phyloP scores from a whole-genome alignment of 208 protist genomes.

The Wallacemonas sp. region DNA sequence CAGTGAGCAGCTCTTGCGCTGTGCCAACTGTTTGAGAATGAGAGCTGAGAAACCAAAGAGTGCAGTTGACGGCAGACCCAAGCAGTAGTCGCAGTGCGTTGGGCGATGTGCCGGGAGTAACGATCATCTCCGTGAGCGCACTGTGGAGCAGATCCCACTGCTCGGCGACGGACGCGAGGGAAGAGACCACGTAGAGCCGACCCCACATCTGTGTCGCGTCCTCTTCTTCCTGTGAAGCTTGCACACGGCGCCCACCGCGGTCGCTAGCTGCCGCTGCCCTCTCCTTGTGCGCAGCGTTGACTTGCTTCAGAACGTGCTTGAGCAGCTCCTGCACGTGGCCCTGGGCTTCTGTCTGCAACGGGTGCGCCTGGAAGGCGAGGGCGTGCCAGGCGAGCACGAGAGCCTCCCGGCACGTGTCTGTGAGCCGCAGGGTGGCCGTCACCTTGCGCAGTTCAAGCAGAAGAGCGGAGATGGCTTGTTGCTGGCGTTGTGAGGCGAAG shows the following conservation, averaged over 20 bases:
- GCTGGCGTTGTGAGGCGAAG: conserved; percentile 45
- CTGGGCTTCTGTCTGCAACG: conserved; percentile 51
- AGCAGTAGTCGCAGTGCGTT: conserved; percentile 35
- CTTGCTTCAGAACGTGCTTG: conserved; percentile 47
- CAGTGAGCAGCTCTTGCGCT: not conserved
- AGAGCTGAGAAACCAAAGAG: conserved; percentile 51
- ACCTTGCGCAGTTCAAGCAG: conserved; percentile 60
- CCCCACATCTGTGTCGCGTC: conserved; percentile 42
- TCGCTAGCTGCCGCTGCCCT: not conserved
- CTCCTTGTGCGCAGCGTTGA: conserved; percentile 13
- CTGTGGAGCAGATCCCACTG: conserved; percentile 48
- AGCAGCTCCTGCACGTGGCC: conserved; percentile 69
- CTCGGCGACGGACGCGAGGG: conserved; percentile 37
- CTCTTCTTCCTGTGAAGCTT: conserved; percentile 9
- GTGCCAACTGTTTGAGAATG: not conserved
- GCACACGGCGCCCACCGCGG: not conserved
- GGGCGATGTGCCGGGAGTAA: conserved; percentile 7
- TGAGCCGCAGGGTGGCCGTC: conserved; percentile 17
- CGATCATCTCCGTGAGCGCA: conserved; percentile 12
- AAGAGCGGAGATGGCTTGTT: conserved; percentile 37
- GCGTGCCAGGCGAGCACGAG: conserved; percentile 70
- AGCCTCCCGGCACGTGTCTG: conserved; percentile 22
- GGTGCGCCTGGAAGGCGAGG: conserved; percentile 53
- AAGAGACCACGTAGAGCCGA: conserved; percentile 56
- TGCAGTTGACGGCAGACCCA: conserved; percentile 36